Conservation (phyloP, 306 rosid species). For the Luffa acutangula region DNA sequence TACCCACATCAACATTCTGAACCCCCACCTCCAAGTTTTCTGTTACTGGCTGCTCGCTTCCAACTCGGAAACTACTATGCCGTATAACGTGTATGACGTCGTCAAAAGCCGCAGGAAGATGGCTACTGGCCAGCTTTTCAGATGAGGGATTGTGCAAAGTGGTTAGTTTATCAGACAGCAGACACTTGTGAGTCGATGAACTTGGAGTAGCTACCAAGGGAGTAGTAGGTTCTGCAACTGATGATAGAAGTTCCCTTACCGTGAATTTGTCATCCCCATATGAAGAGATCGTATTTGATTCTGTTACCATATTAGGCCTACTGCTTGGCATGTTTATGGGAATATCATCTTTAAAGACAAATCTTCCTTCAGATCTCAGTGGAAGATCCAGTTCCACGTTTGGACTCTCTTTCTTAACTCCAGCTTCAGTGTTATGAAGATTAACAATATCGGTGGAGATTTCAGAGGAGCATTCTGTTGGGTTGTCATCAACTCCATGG, state of each 20-base stretch:
- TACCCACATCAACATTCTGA: slow-evolving; percentile 78
- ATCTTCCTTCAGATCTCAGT: slow-evolving; percentile 33
- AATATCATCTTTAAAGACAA: slow-evolving; percentile 24
- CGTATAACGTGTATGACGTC: slow-evolving; percentile 92
- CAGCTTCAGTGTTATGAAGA: slow-evolving; percentile 28
- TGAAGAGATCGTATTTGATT: slow-evolving; percentile 24
- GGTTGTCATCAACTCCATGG: slow-evolving; percentile 17
- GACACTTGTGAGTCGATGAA: slow-evolving; percentile 32
- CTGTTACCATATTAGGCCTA: slow-evolving; percentile 21
- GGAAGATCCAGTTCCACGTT: slow-evolving; percentile 24
- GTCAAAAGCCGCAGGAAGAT: slow-evolving; percentile 83
- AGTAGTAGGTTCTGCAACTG: slow-evolving; percentile 31
- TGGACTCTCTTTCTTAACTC: slow-evolving; percentile 15
- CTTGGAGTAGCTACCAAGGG: slow-evolving; percentile 26
- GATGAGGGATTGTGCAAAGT: slow-evolving; percentile 24
- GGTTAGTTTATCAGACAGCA: slow-evolving; percentile 32
- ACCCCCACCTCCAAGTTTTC: slow-evolving; percentile 85
- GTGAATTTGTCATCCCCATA: slow-evolving; percentile 73
- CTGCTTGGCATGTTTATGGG: slow-evolving; percentile 22
- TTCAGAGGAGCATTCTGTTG: slow-evolving; percentile 18
- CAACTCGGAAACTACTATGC: slow-evolving; percentile 94
- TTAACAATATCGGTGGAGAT: slow-evolving; percentile 22
- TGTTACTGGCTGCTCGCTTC: slow-evolving; percentile 64
- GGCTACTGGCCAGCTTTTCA: slow-evolving; percentile 47
- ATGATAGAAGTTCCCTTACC: slow-evolving; percentile 55